Conservation (phyloP, 192 early-diverging fungal species). For the Pilaira anomala region DNA sequence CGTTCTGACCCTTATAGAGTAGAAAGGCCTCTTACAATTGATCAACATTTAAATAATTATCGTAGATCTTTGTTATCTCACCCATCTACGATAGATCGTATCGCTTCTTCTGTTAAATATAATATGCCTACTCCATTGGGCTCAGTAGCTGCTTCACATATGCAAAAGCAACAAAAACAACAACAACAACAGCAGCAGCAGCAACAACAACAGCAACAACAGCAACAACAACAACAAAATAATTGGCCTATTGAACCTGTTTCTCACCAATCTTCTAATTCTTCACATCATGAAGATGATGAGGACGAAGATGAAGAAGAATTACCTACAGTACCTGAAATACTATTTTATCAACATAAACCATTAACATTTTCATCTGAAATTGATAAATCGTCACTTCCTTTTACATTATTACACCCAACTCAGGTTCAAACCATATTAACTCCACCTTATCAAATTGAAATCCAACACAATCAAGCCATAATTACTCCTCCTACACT, state of each 20-base stretch:
- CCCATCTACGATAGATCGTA: not conserved
- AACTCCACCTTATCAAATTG: not conserved
- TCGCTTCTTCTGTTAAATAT: not conserved
- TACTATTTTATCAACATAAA: constrained; percentile 24
- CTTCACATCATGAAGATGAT: not conserved
- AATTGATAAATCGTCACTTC: constrained; percentile 1
- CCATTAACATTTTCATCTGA: constrained; percentile 13
- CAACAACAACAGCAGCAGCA: not conserved
- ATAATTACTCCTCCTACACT: not conserved
- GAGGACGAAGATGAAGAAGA: not conserved
- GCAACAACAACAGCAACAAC: constrained; percentile 1
- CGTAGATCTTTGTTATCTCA: constrained; percentile 16
- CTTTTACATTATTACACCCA: constrained; percentile 21
- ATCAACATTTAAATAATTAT: constrained; percentile 38
- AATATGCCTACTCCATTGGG: not conserved
- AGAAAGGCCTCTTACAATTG: constrained; percentile 36
- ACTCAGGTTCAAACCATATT: not conserved
- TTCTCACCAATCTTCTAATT: not conserved
- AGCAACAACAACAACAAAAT: not conserved
- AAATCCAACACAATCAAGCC: not conserved
- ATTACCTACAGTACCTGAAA: not conserved
- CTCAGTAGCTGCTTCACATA: not conserved
- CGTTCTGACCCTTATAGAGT: constrained; percentile 26
- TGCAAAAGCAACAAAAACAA: not conserved
- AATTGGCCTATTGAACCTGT: no score